Percentiles rank a stretch among this genome's conserved stretches.
phyloP scores from a whole-genome alignment of 208 protist genomes.

The Wallacemonas sp. region DNA sequence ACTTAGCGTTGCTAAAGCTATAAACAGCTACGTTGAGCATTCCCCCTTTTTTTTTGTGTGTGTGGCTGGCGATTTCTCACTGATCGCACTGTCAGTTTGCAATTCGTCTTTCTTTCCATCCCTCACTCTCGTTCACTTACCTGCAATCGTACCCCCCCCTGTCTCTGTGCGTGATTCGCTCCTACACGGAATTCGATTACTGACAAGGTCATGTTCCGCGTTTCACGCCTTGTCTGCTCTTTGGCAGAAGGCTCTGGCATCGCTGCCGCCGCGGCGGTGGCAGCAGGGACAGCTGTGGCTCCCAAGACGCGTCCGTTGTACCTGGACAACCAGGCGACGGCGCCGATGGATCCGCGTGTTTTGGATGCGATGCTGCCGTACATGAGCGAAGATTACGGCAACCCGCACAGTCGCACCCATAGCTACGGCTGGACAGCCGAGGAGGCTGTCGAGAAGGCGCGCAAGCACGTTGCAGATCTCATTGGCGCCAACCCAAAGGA shows the following conservation, averaged over 20 bases:
- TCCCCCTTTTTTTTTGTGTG: no score
- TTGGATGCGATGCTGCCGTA: constrained; percentile 99
- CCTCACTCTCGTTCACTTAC: no score
- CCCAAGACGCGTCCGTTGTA: constrained; percentile 82
- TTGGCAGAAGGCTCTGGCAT: constrained; percentile 10
- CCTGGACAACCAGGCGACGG: constrained; percentile 96
- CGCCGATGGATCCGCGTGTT: constrained; percentile 97
- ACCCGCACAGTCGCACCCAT: constrained; percentile 98
- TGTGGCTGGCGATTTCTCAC: no score
- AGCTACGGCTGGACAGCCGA: constrained; percentile 96
- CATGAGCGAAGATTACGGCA: constrained; percentile 97
- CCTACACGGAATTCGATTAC: no score
- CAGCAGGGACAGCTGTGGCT: not conserved
- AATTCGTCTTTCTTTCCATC: no score
- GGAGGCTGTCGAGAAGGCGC: constrained; percentile 95
- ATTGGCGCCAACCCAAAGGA: constrained; percentile 97
- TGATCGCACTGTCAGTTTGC: no score
- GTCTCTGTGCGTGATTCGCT: not conserved
- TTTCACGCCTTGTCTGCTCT: constrained; percentile 27
- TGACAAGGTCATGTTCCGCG: constrained; percentile 51
- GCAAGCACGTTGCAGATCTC: constrained; percentile 86
- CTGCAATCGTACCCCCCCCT: not conserved
- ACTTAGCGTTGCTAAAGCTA: no score
- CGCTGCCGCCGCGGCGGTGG: constrained; percentile 3
- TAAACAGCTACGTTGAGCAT: no score